Percentiles rank a stretch among this genome's conserved stretches.
These are phyloP conservation scores for Lyophyllum shimeji DNA, from an alignment of 768 basidiomycete genomes.

Conservation along the genomic window DNA sequence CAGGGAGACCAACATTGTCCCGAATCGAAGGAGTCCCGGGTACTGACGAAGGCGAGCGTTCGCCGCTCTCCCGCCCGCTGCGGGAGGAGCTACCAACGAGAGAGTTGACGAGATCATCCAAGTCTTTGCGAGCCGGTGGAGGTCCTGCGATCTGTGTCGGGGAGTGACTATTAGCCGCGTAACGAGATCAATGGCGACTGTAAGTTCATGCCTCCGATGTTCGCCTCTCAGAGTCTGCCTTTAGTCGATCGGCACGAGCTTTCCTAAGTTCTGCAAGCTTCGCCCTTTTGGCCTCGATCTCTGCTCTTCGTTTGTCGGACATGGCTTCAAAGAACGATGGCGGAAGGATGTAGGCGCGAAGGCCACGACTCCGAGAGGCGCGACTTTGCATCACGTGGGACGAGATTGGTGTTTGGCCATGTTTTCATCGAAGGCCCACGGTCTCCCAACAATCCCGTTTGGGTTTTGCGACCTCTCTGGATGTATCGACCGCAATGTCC, in stretches of 20 bases:
- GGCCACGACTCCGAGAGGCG: not conserved
- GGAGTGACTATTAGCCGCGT: not conserved
- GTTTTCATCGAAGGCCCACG: not conserved
- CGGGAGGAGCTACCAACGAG: slow-evolving; percentile 48
- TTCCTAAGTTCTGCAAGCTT: slow-evolving; percentile 85
- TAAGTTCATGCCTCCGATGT: slow-evolving; percentile 34
- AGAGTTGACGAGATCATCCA: slow-evolving; percentile 71
- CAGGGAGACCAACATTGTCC: slow-evolving; percentile 34
- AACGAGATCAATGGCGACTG: not conserved
- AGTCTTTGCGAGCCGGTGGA: slow-evolving; percentile 46
- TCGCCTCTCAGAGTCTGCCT: slow-evolving; percentile 46
- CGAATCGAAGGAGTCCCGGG: slow-evolving; percentile 67
- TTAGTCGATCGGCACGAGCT: slow-evolving; percentile 70
- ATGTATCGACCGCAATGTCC: slow-evolving; percentile 7
- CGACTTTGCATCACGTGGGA: not conserved
- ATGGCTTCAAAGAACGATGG: slow-evolving; percentile 19
- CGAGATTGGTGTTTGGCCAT: not conserved
- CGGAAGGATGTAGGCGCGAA: not conserved
- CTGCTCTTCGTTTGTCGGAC: slow-evolving; percentile 74
- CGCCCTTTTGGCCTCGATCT: slow-evolving; percentile 87
- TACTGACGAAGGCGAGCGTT: slow-evolving; percentile 71
- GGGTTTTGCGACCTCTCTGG: not conserved
- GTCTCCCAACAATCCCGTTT: not conserved
- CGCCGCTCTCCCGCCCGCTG: slow-evolving; percentile 54
- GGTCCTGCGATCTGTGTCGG: slow-evolving; percentile 34